Base-by-base conservation (phyloP, 208 protist genomes). In the Lotmaria passim region DNA sequence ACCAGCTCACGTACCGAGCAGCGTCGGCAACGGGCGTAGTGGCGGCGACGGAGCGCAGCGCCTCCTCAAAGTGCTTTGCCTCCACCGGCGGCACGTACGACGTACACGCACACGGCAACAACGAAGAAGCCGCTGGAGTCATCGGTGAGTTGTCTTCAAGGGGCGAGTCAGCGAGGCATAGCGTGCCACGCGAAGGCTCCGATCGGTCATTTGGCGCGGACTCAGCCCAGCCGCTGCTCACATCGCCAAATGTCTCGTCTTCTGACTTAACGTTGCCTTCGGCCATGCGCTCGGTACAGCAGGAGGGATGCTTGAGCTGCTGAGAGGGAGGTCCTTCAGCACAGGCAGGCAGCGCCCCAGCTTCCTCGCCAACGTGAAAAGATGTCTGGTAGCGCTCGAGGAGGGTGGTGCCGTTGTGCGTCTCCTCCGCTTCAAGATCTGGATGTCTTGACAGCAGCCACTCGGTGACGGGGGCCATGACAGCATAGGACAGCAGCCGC, bases 401-500 rank as follows among this genome's bases (percentile, higher is more conserved):
- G n/a, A n/a, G n/a, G 23, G 10, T 17, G 7, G 21, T 14, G 33
- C 11, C 11, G 7, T 14, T 14, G 23, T 19, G 7, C 10, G 8
- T 23, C 7, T 34, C 12, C 0, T 30, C 36, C n/a, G 4, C 19
- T 6, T 47, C 36, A 2, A 41, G 1, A 44, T 10, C 66, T 59
- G 23, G 96, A 91, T 46, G 95, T 81, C 6, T 81, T 89, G 23
- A 95, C 65, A 33, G 94, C 65, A 33, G 59, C 75, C 53, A 98
- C 70, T 65, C 63, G 23, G 90, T 73, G 33, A 99, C 80, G 0
- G 98, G 98, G 48, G 82, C 73, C 94, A 99, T 98, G 14, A 98
- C 72, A 0, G 98, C 97, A 31, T 98, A 94, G 1, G 87, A 90
- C 2, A 96, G 78, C 4, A 98, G 39, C 23, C 84, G 92, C 8